These are phyloP conservation scores for Cyberlindnera japonica DNA, from an alignment of 805 yeast genomes.

Conservation along the genomic window DNA sequence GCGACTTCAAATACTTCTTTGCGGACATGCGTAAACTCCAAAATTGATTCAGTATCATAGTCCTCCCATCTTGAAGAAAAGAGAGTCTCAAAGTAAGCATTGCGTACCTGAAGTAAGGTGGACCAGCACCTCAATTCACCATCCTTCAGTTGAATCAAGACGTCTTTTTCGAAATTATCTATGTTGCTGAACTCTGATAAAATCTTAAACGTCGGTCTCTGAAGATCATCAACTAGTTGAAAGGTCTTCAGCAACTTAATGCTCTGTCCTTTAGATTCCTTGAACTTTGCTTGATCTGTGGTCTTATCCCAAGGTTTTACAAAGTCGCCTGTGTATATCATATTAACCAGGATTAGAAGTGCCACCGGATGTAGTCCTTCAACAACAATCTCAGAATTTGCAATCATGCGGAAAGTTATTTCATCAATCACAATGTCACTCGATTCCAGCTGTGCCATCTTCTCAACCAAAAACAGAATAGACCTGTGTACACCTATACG, in stretches of 20 bases:
- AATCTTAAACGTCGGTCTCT: conserved; percentile 8
- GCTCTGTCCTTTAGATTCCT: conserved; percentile 11
- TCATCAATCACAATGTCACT: conserved; percentile 27
- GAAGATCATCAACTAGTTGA: conserved; percentile 16
- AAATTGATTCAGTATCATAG: conserved; percentile 1
- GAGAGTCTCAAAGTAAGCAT: conserved; percentile 59
- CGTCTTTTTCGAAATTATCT: conserved; percentile 32
- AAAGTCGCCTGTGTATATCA: conserved; percentile 45
- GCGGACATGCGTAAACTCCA: conserved; percentile 44
- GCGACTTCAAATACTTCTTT: conserved; percentile 44
- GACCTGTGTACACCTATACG: conserved; percentile 30
- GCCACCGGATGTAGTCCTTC: conserved; percentile 22
- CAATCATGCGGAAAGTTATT: conserved; percentile 11
- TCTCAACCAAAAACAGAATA: conserved; percentile 10
- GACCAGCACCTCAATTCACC: conserved; percentile 46
- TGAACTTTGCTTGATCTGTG: conserved; percentile 1
- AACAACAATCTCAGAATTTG: conserved; percentile 21
- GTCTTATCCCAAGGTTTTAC: conserved; percentile 43
- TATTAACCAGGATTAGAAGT: conserved; percentile 41
- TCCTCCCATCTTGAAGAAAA: conserved; percentile 53
- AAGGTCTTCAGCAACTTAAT: conserved; percentile 11
- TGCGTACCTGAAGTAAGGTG: conserved; percentile 49
- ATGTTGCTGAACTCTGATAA: conserved; percentile 7
- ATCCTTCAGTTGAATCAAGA: conserved; percentile 43
- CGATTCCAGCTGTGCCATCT: conserved; percentile 29